Base-by-base conservation (phyloP, 345 rosid species). In the Gossypium anomalum region DNA sequence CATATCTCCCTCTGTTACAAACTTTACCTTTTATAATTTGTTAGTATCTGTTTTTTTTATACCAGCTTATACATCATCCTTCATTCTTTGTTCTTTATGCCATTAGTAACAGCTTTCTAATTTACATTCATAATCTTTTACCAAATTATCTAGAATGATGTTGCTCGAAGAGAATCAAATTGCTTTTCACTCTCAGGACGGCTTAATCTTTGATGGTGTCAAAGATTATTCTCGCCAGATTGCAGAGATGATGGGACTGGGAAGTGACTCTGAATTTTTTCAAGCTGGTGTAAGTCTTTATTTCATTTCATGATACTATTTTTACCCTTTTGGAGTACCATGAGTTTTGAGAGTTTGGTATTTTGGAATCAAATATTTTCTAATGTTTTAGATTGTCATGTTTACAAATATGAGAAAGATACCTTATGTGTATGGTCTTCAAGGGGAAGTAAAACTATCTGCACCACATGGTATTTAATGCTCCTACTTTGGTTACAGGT, bases 161-260 rank as follows among this genome's bases (percentile, higher is more conserved):
- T 73, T 96, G 78, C 89, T 93, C 57, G 98, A 93, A 86, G 98
- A 96, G 87, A 96, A 96, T 84, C 99, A 96, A 83, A 90, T 95
- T 72, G 87, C 97, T 22, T 93, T 93, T 81, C 98, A 92, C 81
- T 89, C 98, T 0, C 93, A 93, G 59, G 93, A 89, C 15, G 98
- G 99, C 16, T 66, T 86, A 81, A 81, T 89, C 77, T 91, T 92
- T 85, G 97, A 89, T 75, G 98, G 97, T 23, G 97, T 96, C 56
- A 96, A 93, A 86, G 97, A 93, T 74, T 96, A 96, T 78, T 86
- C 98, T 76, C 94, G 91, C 78, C 94, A 93, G 83, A 79, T 96
- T 71, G 98, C 97, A 4, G 98, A 96, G 90, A 93, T 93, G 99
- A 86, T 96, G 70, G 98, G 98, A 48, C 82, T 93, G 77, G 97